Base-by-base conservation (phyloP, 257 asterid genomes). In the Buddleja alternifolia region DNA sequence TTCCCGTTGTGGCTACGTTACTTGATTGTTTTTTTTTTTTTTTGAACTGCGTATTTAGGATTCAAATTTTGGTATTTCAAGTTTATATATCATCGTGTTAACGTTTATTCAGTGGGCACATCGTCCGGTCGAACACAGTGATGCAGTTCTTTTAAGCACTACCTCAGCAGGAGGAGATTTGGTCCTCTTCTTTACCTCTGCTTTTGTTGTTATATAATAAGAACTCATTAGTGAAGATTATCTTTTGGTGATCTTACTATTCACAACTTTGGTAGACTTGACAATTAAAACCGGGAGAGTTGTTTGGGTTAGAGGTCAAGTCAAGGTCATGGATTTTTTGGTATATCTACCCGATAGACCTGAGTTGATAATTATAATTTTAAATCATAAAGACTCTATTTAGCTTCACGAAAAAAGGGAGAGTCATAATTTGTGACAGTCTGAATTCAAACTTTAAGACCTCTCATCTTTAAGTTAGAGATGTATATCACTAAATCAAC, bases 281-380 rank as follows among this genome's bases (percentile, higher is more conserved):
- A 14, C 37, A 12, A 15, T 32, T 57, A 15, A 55, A 46, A 50
- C 25, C 15, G 40, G 67, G 37, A 8, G 64, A 34, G 16, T 52
- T n/a, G 10, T 51, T 23, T 63, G 76, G 63, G 45, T 56, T 57
- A 62, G 19, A 57, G 40, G 51, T 54, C 60, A 75, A 80, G 80
- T 76, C 77, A 80, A 73, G 82, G 79, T 73, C 78, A 4, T 71
- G 77, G 21, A 37, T 44, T 5, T n/a, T 25, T n/a, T n/a, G n/a
- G n/a, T n/a, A n/a, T n/a, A n/a, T n/a, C n/a, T n/a, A n/a, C n/a
- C n/a, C n/a, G n/a, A n/a, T n/a, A n/a, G n/a, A n/a, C n/a, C n/a
- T n/a, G n/a, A n/a, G n/a, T n/a, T n/a, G n/a, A n/a, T n/a, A n/a
- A n/a, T n/a, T n/a, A n/a, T n/a, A n/a, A n/a, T n/a, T n/a, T n/a